Evolutionary conservation across 2,329 filamentous ascomycete genomes (phyloP).

Genomic region (Chrysosphaeria jannelii): DNA sequence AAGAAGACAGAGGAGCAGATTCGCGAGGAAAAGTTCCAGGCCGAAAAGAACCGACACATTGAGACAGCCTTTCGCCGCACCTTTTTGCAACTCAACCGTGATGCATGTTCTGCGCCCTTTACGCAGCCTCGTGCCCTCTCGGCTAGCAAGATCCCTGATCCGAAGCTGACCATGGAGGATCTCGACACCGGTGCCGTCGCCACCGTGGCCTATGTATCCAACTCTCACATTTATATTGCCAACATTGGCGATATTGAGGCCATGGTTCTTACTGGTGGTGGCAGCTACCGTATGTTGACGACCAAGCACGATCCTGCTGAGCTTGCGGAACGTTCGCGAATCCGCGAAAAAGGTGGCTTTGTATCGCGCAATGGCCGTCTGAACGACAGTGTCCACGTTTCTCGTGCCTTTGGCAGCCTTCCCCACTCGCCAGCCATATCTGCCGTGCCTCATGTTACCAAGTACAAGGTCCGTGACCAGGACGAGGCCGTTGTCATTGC

Average conservation of each 20-base stretch:
- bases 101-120: too few species aligned
- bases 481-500: conserved; percentile 87
- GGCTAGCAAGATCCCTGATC: too few species aligned
- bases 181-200: conserved; percentile 73
- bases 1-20: too few species aligned
- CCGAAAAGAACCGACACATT: too few species aligned
- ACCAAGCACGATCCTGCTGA: conserved; percentile 84
- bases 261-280: conserved; percentile 78
- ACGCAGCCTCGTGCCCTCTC: too few species aligned
- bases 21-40: too few species aligned
- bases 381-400: conserved; percentile 76
- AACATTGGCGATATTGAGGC: conserved; percentile 91
- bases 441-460: conserved; percentile 58
- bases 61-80: conserved; percentile 62
- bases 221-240: conserved; percentile 73
- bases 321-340: conserved; percentile 52
- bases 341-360: conserved; percentile 82
- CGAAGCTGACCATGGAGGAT: conserved; percentile 67
- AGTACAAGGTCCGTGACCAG: conserved; percentile 51
- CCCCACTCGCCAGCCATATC: conserved; percentile 80
- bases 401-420: conserved; percentile 80
- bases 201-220: conserved; percentile 68
- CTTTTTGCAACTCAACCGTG: conserved; percentile 68
- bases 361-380: conserved; percentile 83
- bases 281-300: conserved; percentile 56